Base-by-base conservation (phyloP, 2,329 filamentous ascomycete genomes). In the Fusarium sp. region DNA sequence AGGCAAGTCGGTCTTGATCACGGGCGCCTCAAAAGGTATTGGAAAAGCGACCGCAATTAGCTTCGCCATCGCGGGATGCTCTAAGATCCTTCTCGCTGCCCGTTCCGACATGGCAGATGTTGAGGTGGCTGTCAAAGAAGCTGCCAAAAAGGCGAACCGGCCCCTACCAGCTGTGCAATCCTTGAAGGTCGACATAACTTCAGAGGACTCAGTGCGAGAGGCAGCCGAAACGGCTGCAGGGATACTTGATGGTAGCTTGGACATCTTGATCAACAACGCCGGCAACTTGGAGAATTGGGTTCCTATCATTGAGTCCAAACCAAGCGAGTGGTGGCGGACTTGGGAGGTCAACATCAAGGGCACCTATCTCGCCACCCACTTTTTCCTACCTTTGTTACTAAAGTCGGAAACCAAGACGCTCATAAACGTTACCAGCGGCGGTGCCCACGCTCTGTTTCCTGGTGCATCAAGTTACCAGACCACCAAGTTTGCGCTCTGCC, bases 1-100 rank as follows among this genome's bases (percentile, higher is more conserved):
- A 0, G 77, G 77, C 3, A 79, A 79, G 37, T 72, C 76, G 0
- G 75, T 82, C 39, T 17, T 56, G 0, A 20, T 56, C 4, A 53
- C 53, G 0, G 53, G 53, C 0, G 47, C 53, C 15, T 56, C 53
- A 0, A 56, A 56, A 5, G 53, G 47, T 0, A 56, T 56, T 0
- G 87, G 88, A 4, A 79, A 78, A 4, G 80, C 83, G 8, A 85
- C 83, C 4, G 86, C 86, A 1, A 71, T 85, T 19, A 81, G 84
- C 6, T 90, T 83, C 69, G 87, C 87, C 10, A 79, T 77, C 62
- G 86, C 87, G 3, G 83, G 84, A 4, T 84, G 83, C 17, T 80
- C 82, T 0, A 74, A 76, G 26, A 85, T 90, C 56, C 82, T 83
- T 10, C 76, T 90, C 5, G 81, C 78, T 5, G 86, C 86, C 0